Evolutionary conservation across 148 eudicot genomes (phyloP).

Genomic region (Rhododendron ovatum): DNA sequence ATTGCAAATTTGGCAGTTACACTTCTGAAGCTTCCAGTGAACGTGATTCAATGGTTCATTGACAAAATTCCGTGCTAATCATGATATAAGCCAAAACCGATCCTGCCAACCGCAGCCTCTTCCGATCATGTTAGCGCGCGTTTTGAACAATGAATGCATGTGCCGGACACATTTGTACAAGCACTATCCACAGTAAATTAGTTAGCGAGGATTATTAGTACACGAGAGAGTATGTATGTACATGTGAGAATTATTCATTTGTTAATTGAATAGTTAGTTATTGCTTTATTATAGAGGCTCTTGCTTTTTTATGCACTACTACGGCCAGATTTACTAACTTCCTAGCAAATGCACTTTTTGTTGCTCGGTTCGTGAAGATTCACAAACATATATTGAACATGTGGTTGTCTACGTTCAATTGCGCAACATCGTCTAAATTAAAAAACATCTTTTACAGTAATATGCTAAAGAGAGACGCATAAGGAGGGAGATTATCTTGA

Average conservation of each 20-base stretch:
- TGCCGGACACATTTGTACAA: not conserved
- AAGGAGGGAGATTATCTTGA: not conserved
- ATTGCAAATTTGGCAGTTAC: constrained; percentile 15
- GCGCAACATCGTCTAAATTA: not conserved
- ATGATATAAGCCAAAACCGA: not conserved
- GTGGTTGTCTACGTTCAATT: not conserved
- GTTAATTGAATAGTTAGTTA: not conserved
- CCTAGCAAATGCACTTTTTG: not conserved
- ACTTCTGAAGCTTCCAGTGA: constrained; percentile 26
- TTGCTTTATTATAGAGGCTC: not conserved
- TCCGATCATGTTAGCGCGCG: not conserved
- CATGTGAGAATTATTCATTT: not conserved
- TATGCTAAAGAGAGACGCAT: not conserved
- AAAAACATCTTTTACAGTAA: not conserved
- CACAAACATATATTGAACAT: not conserved
- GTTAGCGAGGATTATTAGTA: not conserved
- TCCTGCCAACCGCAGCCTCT: not conserved
- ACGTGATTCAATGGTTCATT: constrained; percentile 20
- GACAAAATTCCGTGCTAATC: constrained; percentile 19
- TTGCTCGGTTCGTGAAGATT: not conserved
- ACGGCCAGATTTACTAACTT: too few relatives aligned
- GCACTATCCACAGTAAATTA: not conserved
- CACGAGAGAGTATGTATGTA: not conserved
- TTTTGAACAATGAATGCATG: not conserved
- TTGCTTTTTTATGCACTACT: not conserved